phyloP scores from a whole-genome alignment of 1,284 basidiomycete species.

The Heterobasidion irregulare region DNA sequence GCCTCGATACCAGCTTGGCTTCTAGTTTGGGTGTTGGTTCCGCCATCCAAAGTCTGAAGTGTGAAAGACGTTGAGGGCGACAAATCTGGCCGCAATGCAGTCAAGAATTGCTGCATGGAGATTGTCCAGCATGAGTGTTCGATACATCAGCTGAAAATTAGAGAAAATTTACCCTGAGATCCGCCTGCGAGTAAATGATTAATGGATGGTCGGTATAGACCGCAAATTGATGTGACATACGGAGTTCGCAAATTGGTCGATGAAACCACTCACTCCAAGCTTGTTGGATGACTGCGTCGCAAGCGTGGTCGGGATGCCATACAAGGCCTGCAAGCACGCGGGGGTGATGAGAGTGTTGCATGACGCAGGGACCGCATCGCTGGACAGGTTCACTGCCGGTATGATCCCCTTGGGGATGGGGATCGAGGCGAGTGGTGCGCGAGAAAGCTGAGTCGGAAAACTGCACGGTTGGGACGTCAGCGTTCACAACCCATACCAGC shows the following conservation, averaged over 20 bases:
- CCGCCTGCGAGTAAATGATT: slow-evolving; percentile 33
- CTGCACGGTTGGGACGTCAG: background rate
- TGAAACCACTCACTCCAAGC: slow-evolving; percentile 24
- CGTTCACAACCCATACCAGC: too few relatives aligned
- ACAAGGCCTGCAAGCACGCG: slow-evolving; percentile 21
- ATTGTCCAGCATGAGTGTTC: too few relatives aligned
- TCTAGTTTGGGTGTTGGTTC: background rate
- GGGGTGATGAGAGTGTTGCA: slow-evolving; percentile 18
- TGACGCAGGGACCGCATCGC: slow-evolving; percentile 12
- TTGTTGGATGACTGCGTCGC: slow-evolving; percentile 19
- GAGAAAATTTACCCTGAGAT: slow-evolving; percentile 20
- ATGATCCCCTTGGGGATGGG: slow-evolving; percentile 1
- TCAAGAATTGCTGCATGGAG: background rate
- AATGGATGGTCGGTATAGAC: slow-evolving; percentile 17
- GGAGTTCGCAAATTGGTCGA: slow-evolving; percentile 17
- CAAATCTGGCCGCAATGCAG: slow-evolving; percentile 20
- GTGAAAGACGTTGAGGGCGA: slow-evolving; percentile 2
- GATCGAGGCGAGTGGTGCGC: background rate
- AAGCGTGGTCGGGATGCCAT: slow-evolving; percentile 22
- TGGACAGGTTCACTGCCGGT: slow-evolving; percentile 5
- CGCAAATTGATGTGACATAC: slow-evolving; percentile 11
- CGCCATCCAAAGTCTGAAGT: slow-evolving; percentile 1
- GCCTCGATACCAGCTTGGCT: slow-evolving; percentile 30
- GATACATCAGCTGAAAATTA: too few relatives aligned
- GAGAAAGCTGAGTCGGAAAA: slow-evolving; percentile 2